Conservation (phyloP, 257 asterid genomes). For the Petunia secreta region DNA sequence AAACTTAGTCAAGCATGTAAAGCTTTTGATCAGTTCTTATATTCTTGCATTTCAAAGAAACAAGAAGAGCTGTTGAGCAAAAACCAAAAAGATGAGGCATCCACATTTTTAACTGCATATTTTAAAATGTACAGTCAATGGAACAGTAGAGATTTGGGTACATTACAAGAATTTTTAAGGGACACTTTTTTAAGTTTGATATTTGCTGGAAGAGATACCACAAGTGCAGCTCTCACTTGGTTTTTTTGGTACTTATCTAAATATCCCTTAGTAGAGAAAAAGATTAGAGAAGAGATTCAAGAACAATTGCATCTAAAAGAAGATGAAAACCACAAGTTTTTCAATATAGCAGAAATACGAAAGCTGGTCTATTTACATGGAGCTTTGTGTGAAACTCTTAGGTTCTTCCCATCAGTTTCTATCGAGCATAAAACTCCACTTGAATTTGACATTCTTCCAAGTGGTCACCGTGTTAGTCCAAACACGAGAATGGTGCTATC, state of each 20-base stretch:
- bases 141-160: too few relatives aligned
- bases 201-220: too few relatives aligned
- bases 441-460: neutral
- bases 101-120: too few relatives aligned
- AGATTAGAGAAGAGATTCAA: neutral
- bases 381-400: neutral
- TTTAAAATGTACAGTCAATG: too few relatives aligned
- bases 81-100: too few relatives aligned
- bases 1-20: constrained; percentile 9
- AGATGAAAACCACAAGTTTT: neutral
- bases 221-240: too few relatives aligned
- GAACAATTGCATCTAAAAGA: neutral
- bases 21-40: constrained; percentile 9
- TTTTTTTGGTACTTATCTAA: too few relatives aligned
- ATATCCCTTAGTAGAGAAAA: too few relatives aligned
- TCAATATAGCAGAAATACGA: neutral
- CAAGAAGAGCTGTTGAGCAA: too few relatives aligned
- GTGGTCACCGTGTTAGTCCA: neutral
- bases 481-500: neutral
- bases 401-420: neutral
- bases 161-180: too few relatives aligned
- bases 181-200: too few relatives aligned
- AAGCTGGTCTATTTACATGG: neutral
- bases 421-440: neutral
- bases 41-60: neutral